Evolutionary conservation across 192 early-diverging fungal species (phyloP).

Genomic region (Rhizophagus clarus): DNA sequence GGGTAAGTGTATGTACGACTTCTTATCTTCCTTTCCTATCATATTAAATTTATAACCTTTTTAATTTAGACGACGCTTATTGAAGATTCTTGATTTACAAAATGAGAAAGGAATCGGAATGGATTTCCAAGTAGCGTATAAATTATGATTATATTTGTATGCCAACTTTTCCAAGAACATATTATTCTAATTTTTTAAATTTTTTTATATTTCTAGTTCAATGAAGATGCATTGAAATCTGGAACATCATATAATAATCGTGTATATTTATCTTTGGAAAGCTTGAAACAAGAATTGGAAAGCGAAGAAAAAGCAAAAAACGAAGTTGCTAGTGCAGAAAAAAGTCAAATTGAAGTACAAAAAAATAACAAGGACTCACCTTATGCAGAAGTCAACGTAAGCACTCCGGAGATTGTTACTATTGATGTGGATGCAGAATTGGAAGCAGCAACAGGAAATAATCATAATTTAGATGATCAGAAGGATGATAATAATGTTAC

Average conservation of each 20-base stretch:
- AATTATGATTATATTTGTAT: neutral
- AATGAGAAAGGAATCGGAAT: slow-evolving; percentile 40
- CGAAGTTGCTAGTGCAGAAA: neutral
- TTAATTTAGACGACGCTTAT: slow-evolving; percentile 35
- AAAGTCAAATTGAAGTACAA: neutral
- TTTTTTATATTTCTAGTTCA: slow-evolving; percentile 24
- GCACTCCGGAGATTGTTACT: neutral
- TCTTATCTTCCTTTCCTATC: neutral
- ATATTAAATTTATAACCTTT: neutral
- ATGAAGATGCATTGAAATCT: slow-evolving; percentile 33
- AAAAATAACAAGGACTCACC: neutral
- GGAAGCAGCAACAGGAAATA: neutral
- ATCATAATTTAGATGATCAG: neutral
- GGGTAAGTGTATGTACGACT: slow-evolving; percentile 37
- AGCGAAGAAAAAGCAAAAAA: slow-evolving; percentile 6
- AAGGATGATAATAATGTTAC: neutral
- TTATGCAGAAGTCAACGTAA: neutral
- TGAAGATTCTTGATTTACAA: slow-evolving; percentile 41
- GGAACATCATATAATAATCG: slow-evolving; percentile 33
- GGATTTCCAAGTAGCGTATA: slow-evolving; percentile 44
- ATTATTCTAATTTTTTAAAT: neutral
- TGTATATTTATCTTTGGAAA: slow-evolving; percentile 21
- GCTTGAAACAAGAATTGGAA: slow-evolving; percentile 30
- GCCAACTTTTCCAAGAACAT: neutral
- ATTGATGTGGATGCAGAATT: neutral